These are phyloP conservation scores for Saccharomycopsis sp. DNA, from an alignment of 805 yeast species.

Conservation along the genomic window DNA sequence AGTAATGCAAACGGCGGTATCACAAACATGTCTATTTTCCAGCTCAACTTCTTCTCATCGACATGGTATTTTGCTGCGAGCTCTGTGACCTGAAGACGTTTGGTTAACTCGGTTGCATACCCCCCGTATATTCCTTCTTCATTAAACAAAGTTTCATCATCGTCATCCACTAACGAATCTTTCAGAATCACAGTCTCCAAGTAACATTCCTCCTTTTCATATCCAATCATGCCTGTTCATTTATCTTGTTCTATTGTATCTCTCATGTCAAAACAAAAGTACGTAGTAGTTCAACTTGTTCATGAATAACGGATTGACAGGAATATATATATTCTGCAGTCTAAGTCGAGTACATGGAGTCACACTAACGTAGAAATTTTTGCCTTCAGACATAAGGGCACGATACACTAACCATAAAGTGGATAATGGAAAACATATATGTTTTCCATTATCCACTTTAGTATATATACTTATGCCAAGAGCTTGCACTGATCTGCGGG, in stretches of 20 bases:
- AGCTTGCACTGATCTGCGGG: neutral
- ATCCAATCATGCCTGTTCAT: neutral
- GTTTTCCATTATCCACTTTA: too few species aligned
- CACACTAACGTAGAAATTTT: too few species aligned
- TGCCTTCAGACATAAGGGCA: too few species aligned
- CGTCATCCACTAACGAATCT: neutral
- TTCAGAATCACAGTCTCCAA: neutral
- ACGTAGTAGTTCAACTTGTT: too few species aligned
- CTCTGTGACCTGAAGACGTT: constrained; percentile 7
- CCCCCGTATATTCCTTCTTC: neutral
- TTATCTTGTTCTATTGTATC: too few species aligned
- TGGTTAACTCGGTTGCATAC: constrained; percentile 4
- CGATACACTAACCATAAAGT: too few species aligned
- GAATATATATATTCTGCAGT: too few species aligned
- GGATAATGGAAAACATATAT: too few species aligned
- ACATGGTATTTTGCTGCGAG: constrained; percentile 2
- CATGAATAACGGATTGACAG: neutral
- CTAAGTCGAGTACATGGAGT: neutral
- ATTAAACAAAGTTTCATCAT: neutral
- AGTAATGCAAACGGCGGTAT: constrained; percentile 13
- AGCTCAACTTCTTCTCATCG: neutral
- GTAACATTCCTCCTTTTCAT: neutral
- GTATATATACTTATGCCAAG: too few species aligned
- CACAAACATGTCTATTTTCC: constrained; percentile 10
- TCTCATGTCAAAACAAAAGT: too few species aligned